Evolutionary conservation across 352 stramenopile species (phyloP).

Genomic region (Globisporangium orthogonon): DNA sequence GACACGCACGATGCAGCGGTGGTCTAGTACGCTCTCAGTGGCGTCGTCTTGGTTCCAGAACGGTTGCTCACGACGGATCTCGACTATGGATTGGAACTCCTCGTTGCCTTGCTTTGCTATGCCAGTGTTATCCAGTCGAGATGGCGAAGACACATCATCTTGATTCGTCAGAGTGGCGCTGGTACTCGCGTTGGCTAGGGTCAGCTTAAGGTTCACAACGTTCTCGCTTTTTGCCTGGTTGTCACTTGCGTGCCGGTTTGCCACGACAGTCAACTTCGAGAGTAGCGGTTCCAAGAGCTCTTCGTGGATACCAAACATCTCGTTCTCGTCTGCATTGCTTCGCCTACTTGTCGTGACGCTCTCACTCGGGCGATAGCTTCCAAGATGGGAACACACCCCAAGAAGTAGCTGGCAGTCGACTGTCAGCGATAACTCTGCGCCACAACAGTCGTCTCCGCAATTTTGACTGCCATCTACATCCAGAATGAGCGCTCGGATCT

Average conservation of each 20-base stretch:
- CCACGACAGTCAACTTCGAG: conserved; percentile 17
- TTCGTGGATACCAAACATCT: conserved; percentile 51
- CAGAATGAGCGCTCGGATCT: conserved; percentile 33
- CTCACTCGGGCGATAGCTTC: conserved; percentile 47
- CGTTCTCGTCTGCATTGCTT: conserved; percentile 5
- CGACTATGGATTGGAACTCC: not conserved
- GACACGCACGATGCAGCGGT: conserved; percentile 1
- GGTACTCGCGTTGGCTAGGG: not conserved
- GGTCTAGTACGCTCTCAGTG: not conserved
- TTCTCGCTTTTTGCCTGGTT: not conserved
- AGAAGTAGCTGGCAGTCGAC: conserved; percentile 37
- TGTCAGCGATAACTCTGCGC: conserved; percentile 8
- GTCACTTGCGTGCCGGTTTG: not conserved
- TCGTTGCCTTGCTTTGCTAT: not conserved
- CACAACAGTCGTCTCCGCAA: not conserved
- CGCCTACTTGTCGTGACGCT: conserved; percentile 8
- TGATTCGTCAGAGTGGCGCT: not conserved
- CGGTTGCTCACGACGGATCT: not conserved
- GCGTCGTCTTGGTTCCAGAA: not conserved
- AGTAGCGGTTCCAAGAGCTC: conserved; percentile 41
- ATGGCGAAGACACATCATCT: not conserved
- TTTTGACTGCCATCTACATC: not conserved
- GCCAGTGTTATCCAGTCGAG: not conserved
- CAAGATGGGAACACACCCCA: conserved; percentile 28
- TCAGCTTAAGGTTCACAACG: not conserved